A percentile compares a stretch with the other conserved stretches of the same genome.
These are phyloP conservation scores for Metarhizium rileyi DNA, from an alignment of 2,329 filamentous ascomycete species.

Conservation along the genomic window DNA sequence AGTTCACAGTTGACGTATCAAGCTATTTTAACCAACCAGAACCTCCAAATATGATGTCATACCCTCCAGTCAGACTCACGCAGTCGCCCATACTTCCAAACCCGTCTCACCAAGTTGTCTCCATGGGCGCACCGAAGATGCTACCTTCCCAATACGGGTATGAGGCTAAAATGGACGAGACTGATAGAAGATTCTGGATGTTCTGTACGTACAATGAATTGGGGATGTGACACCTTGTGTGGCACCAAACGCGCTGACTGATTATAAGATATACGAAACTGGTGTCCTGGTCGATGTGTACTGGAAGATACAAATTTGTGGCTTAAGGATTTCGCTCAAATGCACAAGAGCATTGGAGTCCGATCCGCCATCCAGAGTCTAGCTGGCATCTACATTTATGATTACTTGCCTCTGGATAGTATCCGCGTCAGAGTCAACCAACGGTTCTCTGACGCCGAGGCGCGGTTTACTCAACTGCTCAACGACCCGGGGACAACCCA, in stretches of 20 bases:
- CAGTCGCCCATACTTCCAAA: background rate
- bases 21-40: background rate
- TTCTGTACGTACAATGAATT: constrained; percentile 22
- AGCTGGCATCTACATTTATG: constrained; percentile 31
- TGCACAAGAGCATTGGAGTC: constrained; percentile 26
- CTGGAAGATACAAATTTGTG: constrained; percentile 28
- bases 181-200: constrained; percentile 23
- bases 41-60: background rate
- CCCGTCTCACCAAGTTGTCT: background rate
- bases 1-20: background rate
- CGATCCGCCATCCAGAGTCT: constrained; percentile 29
- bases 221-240: background rate
- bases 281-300: constrained; percentile 31
- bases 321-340: constrained; percentile 29
- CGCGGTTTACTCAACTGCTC: constrained; percentile 20
- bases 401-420: constrained; percentile 25
- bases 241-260: background rate
- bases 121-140: constrained; percentile 7
- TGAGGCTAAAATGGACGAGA: constrained; percentile 23
- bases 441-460: constrained; percentile 21
- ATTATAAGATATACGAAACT: constrained; percentile 25
- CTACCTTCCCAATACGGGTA: constrained; percentile 22
- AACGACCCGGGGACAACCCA: constrained; percentile 13
- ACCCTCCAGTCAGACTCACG: background rate
- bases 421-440: constrained; percentile 24